These are phyloP conservation scores for Cyberlindnera galapagoensis DNA, from an alignment of 805 yeast species.

Conservation along the genomic window DNA sequence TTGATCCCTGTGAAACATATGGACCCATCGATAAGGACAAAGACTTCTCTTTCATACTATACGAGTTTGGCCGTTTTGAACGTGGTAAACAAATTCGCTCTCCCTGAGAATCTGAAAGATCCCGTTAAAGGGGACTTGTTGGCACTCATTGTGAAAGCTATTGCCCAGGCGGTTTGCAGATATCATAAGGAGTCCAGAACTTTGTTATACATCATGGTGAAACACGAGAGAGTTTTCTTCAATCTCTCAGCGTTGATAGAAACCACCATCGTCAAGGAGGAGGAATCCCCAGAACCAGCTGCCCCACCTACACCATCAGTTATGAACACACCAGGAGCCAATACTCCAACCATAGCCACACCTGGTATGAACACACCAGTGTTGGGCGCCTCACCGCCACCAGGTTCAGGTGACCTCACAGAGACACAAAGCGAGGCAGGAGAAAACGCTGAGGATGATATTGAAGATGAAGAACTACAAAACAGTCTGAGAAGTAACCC, in stretches of 20 bases:
- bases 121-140: constrained; percentile 46
- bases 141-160: constrained; percentile 51
- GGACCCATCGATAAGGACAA: constrained; percentile 27
- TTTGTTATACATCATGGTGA: constrained; percentile 42
- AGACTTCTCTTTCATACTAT: constrained; percentile 37
- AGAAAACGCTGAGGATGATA: constrained; percentile 10
- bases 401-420: constrained; percentile 7
- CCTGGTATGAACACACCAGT: constrained; percentile 3
- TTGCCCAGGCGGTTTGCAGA: constrained; percentile 46
- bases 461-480: constrained; percentile 23
- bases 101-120: constrained; percentile 22
- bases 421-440: constrained; percentile 3
- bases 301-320: constrained; percentile 6
- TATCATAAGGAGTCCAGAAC: constrained; percentile 46
- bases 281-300: constrained; percentile 1
- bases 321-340: constrained; percentile 4
- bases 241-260: constrained; percentile 7
- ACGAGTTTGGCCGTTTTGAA: constrained; percentile 43
- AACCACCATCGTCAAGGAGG: constrained; percentile 3
- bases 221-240: constrained; percentile 28
- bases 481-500: constrained; percentile 40
- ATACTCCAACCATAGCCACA: constrained; percentile 8
- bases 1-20: constrained; percentile 38
- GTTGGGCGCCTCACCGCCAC: constrained; percentile 1
- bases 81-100: constrained; percentile 26